These are phyloP conservation scores for Trypanosoma avium DNA, from an alignment of 208 protist genomes.

Conservation along the genomic window DNA sequence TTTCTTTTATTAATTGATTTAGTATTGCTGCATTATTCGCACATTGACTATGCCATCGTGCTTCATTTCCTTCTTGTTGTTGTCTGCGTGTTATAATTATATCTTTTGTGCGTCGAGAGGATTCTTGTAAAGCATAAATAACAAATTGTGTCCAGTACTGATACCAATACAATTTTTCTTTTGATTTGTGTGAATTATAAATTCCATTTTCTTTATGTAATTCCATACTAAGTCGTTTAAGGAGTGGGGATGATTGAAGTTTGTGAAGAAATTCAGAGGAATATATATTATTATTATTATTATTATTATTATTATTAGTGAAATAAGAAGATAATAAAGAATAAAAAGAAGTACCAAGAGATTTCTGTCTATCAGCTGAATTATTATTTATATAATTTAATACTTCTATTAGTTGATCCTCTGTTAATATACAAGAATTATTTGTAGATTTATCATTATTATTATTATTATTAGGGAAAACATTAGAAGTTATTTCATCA, in stretches of 20 bases:
- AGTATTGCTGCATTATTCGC: background rate
- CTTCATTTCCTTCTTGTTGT: constrained; percentile 20
- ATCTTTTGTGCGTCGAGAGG: constrained; percentile 5
- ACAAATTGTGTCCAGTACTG: background rate
- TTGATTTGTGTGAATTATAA: too few species aligned
- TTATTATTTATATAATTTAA: constrained; percentile 3
- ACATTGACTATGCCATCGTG: constrained; percentile 6
- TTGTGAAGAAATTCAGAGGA: background rate
- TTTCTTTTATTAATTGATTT: too few species aligned
- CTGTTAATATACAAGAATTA: background rate
- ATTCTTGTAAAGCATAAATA: background rate
- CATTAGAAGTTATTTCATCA: background rate
- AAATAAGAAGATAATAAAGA: too few species aligned
- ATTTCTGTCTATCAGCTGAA: too few species aligned
- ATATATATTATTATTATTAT: background rate
- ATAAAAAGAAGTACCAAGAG: too few species aligned
- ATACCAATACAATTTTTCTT: background rate
- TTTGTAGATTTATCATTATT: background rate
- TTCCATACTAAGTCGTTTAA: background rate
- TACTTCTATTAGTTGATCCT: too few species aligned
- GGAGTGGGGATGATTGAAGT: background rate
- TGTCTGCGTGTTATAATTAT: constrained; percentile 10
- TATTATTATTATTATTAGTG: background rate
- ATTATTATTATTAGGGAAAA: background rate
- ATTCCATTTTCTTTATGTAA: too few species aligned